phyloP scores from a whole-genome alignment of 139 green algal species.

The Picochlorum sp. region DNA sequence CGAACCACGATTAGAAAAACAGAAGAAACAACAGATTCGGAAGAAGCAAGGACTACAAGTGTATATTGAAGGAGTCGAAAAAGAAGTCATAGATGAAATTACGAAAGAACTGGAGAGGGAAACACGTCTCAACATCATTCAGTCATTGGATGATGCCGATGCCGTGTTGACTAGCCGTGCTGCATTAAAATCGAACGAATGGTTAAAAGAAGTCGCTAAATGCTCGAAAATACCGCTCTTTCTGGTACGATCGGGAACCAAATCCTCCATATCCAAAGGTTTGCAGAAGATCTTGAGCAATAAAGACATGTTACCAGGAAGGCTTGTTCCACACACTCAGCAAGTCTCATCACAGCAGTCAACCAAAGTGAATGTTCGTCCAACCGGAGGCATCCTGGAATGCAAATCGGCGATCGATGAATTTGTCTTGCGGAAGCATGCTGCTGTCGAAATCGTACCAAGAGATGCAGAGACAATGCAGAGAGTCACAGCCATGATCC shows the following conservation, averaged over 20 bases:
- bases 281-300: conserved; percentile 1
- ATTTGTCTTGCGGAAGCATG: background rate
- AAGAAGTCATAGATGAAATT: background rate
- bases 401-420: conserved; percentile 2
- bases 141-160: background rate
- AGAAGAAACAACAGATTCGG: background rate
- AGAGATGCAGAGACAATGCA: conserved; percentile 1
- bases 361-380: background rate
- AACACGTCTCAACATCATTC: background rate
- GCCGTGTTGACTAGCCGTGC: conserved; percentile 4
- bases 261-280: background rate
- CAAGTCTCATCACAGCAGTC: background rate
- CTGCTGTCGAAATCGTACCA: conserved; percentile 8
- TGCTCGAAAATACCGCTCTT: conserved; percentile 6
- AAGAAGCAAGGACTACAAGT: background rate
- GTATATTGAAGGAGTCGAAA: conserved; percentile 1
- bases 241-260: background rate
- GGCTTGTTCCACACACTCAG: background rate
- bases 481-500: background rate
- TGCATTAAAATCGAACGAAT: background rate
- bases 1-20: background rate
- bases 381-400: conserved; percentile 1
- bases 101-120: background rate
- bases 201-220: conserved; percentile 9
- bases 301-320: background rate